Conservation (phyloP, 2,329 filamentous ascomycete species). For the Penicillium sp. region DNA sequence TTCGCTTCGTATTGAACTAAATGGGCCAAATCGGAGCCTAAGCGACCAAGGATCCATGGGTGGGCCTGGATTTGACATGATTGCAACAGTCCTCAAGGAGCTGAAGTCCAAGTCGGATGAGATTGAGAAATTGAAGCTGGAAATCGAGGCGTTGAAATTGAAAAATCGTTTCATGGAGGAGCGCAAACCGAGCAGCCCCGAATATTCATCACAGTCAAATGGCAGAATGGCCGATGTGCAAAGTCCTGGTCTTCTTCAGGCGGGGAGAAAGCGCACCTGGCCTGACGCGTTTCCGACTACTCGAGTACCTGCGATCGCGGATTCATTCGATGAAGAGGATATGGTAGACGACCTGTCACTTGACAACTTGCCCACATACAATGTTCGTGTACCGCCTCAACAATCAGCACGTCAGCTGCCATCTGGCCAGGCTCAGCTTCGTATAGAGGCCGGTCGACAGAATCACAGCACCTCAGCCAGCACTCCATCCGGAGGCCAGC, state of each 20-base stretch:
- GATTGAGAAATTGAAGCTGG: slow-evolving; percentile 41
- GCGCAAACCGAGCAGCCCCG: slow-evolving; percentile 20
- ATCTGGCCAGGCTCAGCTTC: slow-evolving; percentile 15
- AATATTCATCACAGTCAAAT: slow-evolving; percentile 11
- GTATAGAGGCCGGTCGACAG: slow-evolving; percentile 17
- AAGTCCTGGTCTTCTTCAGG: slow-evolving; percentile 39
- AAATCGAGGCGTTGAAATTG: slow-evolving; percentile 42
- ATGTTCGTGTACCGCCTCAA: slow-evolving; percentile 31
- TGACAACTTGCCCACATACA: slow-evolving; percentile 22
- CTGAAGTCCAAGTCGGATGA: slow-evolving; percentile 43
- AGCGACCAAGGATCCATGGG: slow-evolving; percentile 24
- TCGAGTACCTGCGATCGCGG: slow-evolving; percentile 30
- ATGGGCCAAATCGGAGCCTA: slow-evolving; percentile 29
- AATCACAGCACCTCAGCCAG: not conserved
- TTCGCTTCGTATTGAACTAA: slow-evolving; percentile 40
- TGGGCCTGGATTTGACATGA: slow-evolving; percentile 38
- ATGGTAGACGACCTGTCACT: slow-evolving; percentile 32
- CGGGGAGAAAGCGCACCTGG: slow-evolving; percentile 36
- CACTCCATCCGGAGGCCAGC: not conserved
- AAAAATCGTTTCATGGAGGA: slow-evolving; percentile 40
- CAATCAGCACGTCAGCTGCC: slow-evolving; percentile 7
- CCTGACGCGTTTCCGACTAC: slow-evolving; percentile 31
- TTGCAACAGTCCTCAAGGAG: slow-evolving; percentile 41
- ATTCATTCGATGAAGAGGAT: slow-evolving; percentile 39
- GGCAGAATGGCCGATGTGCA: slow-evolving; percentile 31